Evolutionary conservation across 176 grass and related monocot species (phyloP), one percentile per base, ranked within the genome.

Genomic region (Rhynchospora pubera): DNA sequence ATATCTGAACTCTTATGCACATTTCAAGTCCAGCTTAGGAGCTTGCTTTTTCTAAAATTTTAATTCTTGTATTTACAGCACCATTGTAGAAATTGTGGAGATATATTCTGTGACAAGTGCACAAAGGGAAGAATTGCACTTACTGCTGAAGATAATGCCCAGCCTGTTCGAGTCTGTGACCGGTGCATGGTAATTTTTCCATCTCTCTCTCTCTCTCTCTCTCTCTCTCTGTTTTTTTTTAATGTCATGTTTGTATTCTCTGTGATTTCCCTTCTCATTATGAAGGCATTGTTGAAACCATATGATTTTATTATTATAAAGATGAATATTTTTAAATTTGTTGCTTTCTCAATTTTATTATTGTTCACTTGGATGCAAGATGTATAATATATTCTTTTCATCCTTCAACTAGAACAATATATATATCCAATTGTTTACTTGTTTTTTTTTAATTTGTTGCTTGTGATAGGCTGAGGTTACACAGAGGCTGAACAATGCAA

Each of bases 61-160:
- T 24, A 3, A 12, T 15, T 69, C 70, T 11, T 87, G 19, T 86
- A 73, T 76, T 82, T 90, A 84, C 96, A 98, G 96, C 92, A 98
- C 79, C 96, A 98, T 77, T 98, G 96, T 71, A 88, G 92, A 85
- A 98, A 94, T 62, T 98, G 96, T 84, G 96, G 96, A 34, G 96
- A 98, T 83, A 93, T 98, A 88, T 98, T 95, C 87, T 98, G 96
- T 18, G 96, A 98, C 62, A 98, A 95, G 85, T 98, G 96, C 75
- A 98, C 96, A 26, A 85, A 95, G 48, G 96, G 96, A 79, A 91
- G 96, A 86, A 95, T 79, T 81, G 76, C 90, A 85, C 89, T 98
- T 52, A 95, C 79, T 85, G 79, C 90, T 5, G 96, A 99, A 87
- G 83, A 91, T 46, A 87, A 94, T 87, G 85, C 90, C 78, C 95